A percentile compares a stretch with the other conserved stretches of the same genome.
phyloP scores from a whole-genome alignment of 768 basidiomycete genomes.

The Calvatia gigantea region DNA sequence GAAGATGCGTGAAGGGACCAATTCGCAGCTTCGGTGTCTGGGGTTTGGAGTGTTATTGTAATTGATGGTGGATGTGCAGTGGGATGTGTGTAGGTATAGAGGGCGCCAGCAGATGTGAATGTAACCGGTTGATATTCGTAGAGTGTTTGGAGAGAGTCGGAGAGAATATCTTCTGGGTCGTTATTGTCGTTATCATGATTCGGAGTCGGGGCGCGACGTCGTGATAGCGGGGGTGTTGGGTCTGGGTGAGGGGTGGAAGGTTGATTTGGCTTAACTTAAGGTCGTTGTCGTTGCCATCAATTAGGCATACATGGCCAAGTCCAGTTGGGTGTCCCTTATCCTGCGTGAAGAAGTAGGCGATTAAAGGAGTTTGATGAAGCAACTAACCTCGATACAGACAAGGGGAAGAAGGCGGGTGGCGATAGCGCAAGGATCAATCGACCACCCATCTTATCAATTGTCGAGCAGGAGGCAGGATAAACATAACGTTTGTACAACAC shows the following conservation, averaged over 20 bases:
- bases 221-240: not conserved
- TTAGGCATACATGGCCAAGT: no score
- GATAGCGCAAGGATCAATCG: no score
- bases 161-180: slow-evolving; percentile 68
- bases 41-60: slow-evolving; percentile 47
- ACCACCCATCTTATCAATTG: no score
- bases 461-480: no score
- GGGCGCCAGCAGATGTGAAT: slow-evolving; percentile 49
- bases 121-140: slow-evolving; percentile 63
- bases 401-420: no score
- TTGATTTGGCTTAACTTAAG: not conserved
- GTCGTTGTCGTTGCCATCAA: not conserved
- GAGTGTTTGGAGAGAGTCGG: slow-evolving; percentile 55
- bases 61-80: slow-evolving; percentile 16
- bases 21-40: slow-evolving; percentile 64
- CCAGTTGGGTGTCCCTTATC: no score
- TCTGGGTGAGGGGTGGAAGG: not conserved
- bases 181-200: not conserved
- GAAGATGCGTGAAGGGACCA: slow-evolving; percentile 79
- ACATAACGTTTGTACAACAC: no score
- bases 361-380: not conserved
- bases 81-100: slow-evolving; percentile 42
- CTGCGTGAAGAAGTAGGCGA: not conserved
- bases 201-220: not conserved
- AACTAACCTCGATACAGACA: no score